phyloP scores from a whole-genome alignment of 1,284 basidiomycete species.

The Naganishia sp. region DNA sequence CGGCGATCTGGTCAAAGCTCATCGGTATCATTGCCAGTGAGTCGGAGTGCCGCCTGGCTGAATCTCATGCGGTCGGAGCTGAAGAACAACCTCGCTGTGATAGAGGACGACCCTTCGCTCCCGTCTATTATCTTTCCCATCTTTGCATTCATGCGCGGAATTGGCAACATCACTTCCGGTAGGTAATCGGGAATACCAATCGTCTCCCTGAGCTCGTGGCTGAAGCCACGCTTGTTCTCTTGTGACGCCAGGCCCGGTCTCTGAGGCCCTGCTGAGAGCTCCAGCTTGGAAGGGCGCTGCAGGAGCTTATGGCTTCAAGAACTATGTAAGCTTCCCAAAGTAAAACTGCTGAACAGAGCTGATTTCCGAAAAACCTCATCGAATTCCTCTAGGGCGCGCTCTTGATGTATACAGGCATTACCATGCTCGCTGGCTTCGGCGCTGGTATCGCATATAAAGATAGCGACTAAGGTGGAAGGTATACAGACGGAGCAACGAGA shows the following conservation, averaged over 20 bases:
- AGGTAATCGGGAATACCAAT: background rate
- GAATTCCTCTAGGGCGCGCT: constrained; percentile 36
- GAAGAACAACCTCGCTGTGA: background rate
- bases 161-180: constrained; percentile 52
- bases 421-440: constrained; percentile 35
- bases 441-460: constrained; percentile 23
- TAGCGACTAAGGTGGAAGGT: background rate
- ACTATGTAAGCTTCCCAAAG: constrained; percentile 40
- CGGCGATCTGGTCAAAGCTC: constrained; percentile 45
- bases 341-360: background rate
- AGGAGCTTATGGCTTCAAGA: constrained; percentile 48
- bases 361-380: background rate
- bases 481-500: too few relatives aligned
- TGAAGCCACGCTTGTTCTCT: constrained; percentile 4
- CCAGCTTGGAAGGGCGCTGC: constrained; percentile 38
- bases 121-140: constrained; percentile 46
- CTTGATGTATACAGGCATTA: constrained; percentile 41
- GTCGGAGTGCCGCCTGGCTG: constrained; percentile 19
- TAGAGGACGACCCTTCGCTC: constrained; percentile 48
- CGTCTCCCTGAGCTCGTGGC: background rate
- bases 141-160: constrained; percentile 48
- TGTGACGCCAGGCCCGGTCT: constrained; percentile 40
- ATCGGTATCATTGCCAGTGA: constrained; percentile 43
- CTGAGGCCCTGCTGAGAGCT: constrained; percentile 41
- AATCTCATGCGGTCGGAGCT: background rate